These are phyloP conservation scores for Saccharomycopsis amapae DNA, from an alignment of 805 yeast species.

Conservation along the genomic window DNA sequence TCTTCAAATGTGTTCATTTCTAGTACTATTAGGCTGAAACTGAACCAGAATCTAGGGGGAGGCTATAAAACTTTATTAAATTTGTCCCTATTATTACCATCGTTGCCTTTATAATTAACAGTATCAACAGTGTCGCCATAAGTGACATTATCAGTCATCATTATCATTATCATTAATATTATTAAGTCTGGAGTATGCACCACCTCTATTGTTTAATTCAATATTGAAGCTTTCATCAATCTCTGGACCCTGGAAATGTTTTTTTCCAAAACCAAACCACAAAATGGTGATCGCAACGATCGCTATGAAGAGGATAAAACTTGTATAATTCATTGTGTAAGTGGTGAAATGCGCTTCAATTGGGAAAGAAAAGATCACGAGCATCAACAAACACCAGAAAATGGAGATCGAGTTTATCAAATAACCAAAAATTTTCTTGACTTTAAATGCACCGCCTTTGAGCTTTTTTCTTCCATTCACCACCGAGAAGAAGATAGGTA, in stretches of 20 bases:
- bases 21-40: no score
- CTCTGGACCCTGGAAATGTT: slow-evolving; percentile 57
- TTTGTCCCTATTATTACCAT: no score
- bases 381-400: slow-evolving; percentile 51
- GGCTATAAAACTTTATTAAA: no score
- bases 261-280: slow-evolving; percentile 55
- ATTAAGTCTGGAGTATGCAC: slow-evolving; percentile 1
- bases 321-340: slow-evolving; percentile 43
- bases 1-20: no score
- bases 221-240: slow-evolving; percentile 26
- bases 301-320: slow-evolving; percentile 48
- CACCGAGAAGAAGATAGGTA: slow-evolving; percentile 62
- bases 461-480: slow-evolving; percentile 53
- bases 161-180: neutral
- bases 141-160: neutral
- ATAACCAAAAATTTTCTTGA: slow-evolving; percentile 56
- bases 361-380: slow-evolving; percentile 61
- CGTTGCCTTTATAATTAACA: no score
- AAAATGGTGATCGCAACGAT: slow-evolving; percentile 41
- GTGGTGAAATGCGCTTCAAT: slow-evolving; percentile 50
- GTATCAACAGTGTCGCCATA: neutral
- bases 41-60: no score
- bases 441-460: slow-evolving; percentile 60
- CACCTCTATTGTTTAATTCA: neutral
- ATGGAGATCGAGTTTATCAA: slow-evolving; percentile 51